phyloP scores from a whole-genome alignment of 2,329 filamentous ascomycete species.

The Lomentospora prolificans region DNA sequence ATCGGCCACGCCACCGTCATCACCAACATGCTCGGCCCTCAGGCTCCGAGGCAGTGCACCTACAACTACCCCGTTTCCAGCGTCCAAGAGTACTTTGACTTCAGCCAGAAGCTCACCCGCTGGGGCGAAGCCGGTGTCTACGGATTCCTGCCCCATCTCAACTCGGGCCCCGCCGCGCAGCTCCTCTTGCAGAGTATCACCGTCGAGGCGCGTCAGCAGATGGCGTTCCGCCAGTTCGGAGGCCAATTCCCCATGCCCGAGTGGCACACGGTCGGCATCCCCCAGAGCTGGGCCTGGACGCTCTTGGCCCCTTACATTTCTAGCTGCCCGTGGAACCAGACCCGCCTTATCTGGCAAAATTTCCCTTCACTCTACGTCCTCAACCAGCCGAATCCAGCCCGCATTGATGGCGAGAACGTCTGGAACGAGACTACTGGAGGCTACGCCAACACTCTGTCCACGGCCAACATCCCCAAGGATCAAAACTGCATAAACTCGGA shows the following conservation, averaged over 20 bases:
- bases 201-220: conserved; percentile 71
- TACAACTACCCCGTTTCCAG: conserved; percentile 75
- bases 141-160: conserved; percentile 69
- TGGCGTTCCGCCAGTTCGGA: conserved; percentile 75
- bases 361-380: conserved; percentile 62
- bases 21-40: conserved; percentile 63
- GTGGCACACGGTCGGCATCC: conserved; percentile 72
- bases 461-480: conserved; percentile 28
- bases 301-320: conserved; percentile 73
- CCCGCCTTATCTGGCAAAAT: conserved; percentile 74
- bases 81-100: conserved; percentile 70
- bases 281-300: conserved; percentile 79
- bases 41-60: conserved; percentile 63
- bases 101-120: conserved; percentile 75
- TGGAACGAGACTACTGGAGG: conserved; percentile 55
- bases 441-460: conserved; percentile 45
- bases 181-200: conserved; percentile 68
- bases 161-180: conserved; percentile 64
- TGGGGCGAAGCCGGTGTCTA: conserved; percentile 73
- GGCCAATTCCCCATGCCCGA: conserved; percentile 74
- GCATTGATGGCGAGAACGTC: conserved; percentile 51
- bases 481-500: conserved; percentile 50
- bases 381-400: conserved; percentile 68
- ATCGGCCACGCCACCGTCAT: conserved; percentile 68
- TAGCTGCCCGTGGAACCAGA: conserved; percentile 62